Conservation (phyloP, 805 yeast species). For the Jamesozyma spencerorum region DNA sequence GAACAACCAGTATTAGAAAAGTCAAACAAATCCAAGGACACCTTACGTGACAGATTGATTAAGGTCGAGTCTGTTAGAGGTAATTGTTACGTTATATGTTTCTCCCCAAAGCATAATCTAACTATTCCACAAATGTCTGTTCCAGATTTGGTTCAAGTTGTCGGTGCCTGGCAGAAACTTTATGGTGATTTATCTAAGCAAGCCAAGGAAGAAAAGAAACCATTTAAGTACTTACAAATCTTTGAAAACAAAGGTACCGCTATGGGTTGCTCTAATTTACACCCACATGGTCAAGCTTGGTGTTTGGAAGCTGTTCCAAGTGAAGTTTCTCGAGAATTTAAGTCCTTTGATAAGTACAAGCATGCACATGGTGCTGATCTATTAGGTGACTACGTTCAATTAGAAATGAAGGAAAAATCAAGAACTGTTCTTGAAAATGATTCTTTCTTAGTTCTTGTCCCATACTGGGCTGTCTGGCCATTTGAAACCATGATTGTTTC, state of each 20-base stretch:
- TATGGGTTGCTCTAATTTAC: constrained; percentile 78
- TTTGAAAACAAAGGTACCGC: constrained; percentile 73
- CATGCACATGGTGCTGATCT: constrained; percentile 39
- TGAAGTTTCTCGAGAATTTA: constrained; percentile 53
- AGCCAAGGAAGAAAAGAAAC: constrained; percentile 30
- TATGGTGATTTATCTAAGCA: constrained; percentile 38
- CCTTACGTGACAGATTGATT: constrained; percentile 38
- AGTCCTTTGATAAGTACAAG: constrained; percentile 41
- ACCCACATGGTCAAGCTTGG: constrained; percentile 82
- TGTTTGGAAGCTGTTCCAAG: constrained; percentile 55
- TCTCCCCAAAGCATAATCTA: constrained; percentile 58
- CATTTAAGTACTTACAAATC: constrained; percentile 55
- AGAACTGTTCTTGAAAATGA: constrained; percentile 54
- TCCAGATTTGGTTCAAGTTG: constrained; percentile 38
- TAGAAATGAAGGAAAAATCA: constrained; percentile 42
- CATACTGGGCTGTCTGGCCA: constrained; percentile 82
- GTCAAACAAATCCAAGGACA: constrained; percentile 9
- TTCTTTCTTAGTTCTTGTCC: constrained; percentile 58
- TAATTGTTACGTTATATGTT: constrained; percentile 62
- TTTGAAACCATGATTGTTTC: constrained; percentile 60
- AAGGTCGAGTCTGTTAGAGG: constrained; percentile 54
- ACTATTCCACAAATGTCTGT: constrained; percentile 54
- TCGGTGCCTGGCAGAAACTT: constrained; percentile 51
- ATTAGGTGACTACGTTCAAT: constrained; percentile 51
- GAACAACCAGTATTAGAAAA: constrained; percentile 41